Conservation (phyloP, 2,329 filamentous ascomycete species). For the Leptographium galeiforme region DNA sequence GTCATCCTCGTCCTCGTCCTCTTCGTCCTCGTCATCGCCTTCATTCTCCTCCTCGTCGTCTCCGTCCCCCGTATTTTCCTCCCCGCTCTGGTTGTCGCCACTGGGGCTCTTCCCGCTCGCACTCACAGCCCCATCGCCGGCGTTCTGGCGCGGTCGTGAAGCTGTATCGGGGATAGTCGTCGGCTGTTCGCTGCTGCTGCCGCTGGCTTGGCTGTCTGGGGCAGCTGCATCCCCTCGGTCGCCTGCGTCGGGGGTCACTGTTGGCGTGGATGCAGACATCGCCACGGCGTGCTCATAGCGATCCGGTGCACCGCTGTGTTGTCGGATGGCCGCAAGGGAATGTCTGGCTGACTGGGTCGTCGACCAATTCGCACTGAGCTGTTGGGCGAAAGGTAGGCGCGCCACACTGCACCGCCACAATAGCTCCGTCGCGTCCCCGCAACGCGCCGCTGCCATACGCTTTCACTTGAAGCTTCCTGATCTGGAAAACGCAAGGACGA, state of each 20-base stretch:
- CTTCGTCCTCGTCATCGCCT: conserved; percentile 12
- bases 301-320: background rate
- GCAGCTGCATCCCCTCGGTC: background rate
- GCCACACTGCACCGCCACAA: background rate
- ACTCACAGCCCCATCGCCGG: too few species aligned
- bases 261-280: conserved; percentile 9
- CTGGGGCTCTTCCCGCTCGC: background rate
- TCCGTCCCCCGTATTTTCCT: conserved; percentile 13
- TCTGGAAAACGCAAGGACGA: background rate
- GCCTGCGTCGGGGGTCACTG: conserved; percentile 6
- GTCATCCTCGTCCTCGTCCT: conserved; percentile 22
- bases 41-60: conserved; percentile 9
- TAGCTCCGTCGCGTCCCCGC: background rate
- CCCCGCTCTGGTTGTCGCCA: background rate
- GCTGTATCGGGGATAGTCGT: background rate
- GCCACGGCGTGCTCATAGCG: conserved; percentile 6
- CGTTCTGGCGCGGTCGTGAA: background rate
- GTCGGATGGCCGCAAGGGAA: background rate
- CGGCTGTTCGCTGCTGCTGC: background rate
- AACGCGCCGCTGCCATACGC: background rate
- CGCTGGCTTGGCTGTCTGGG: too few species aligned
- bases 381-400: background rate
- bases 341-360: background rate
- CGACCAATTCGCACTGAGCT: background rate
- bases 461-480: conserved; percentile 1